phyloP scores from a whole-genome alignment of 2,329 filamentous ascomycete species.

The Penicillium paneum region DNA sequence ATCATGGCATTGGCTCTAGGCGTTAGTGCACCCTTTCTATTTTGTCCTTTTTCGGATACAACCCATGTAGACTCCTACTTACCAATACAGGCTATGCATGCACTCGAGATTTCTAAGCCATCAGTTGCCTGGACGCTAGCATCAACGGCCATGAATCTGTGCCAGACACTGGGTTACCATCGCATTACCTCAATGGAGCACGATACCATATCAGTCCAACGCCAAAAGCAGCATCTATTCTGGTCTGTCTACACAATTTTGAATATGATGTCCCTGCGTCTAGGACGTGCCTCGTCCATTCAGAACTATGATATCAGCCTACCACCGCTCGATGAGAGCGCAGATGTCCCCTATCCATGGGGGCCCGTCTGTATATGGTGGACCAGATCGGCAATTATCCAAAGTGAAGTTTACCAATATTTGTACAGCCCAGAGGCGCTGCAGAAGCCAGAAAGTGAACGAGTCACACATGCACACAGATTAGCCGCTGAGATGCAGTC shows the following conservation, averaged over 20 bases:
- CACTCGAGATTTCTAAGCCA: conserved; percentile 60
- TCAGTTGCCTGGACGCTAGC: conserved; percentile 64
- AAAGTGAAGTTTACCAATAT: conserved; percentile 59
- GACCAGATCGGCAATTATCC: conserved; percentile 56
- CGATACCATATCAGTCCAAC: conserved; percentile 26
- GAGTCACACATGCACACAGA: conserved; percentile 27
- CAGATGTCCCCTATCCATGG: conserved; percentile 33
- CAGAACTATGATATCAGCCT: conserved; percentile 60
- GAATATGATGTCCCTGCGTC: conserved; percentile 56
- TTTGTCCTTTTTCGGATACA: background rate
- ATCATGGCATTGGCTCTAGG: conserved; percentile 59
- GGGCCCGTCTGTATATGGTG: conserved; percentile 52
- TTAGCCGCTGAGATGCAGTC: conserved; percentile 31
- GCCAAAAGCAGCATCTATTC: conserved; percentile 46
- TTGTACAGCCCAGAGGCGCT: conserved; percentile 47
- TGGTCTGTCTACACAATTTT: conserved; percentile 61
- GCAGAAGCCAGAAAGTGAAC: conserved; percentile 26
- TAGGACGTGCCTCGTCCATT: conserved; percentile 58
- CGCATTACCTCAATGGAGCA: conserved; percentile 28
- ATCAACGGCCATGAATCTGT: conserved; percentile 58
- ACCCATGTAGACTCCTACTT: background rate
- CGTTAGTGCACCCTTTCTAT: conserved; percentile 40
- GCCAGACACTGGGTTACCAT: conserved; percentile 62
- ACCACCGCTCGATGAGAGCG: conserved; percentile 23
- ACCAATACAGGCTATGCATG: conserved; percentile 53